These are phyloP conservation scores for Neonectria coccinea DNA, from an alignment of 2,329 filamentous ascomycete genomes.

Conservation along the genomic window DNA sequence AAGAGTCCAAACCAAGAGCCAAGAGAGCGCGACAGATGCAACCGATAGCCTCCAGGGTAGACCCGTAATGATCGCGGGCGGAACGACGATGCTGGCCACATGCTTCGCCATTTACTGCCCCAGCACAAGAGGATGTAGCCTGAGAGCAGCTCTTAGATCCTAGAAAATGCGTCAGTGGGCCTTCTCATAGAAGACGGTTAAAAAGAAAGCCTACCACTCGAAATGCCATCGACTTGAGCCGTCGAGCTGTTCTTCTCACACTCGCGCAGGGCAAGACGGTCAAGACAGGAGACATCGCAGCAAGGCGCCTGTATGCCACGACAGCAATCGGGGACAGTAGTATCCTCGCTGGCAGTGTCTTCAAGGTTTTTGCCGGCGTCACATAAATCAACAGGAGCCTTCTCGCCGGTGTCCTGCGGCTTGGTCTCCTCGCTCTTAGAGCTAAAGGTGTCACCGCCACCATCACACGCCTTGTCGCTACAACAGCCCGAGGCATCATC, in stretches of 20 bases:
- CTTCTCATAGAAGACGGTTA: too few relatives aligned
- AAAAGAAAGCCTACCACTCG: slow-evolving; percentile 4
- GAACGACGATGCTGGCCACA: slow-evolving; percentile 54
- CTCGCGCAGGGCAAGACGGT: slow-evolving; percentile 58
- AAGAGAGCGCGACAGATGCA: slow-evolving; percentile 66
- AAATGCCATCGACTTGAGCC: not conserved
- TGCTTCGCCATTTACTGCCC: slow-evolving; percentile 43
- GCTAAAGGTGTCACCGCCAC: not conserved
- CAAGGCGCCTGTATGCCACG: slow-evolving; percentile 55
- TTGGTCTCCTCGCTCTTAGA: not conserved
- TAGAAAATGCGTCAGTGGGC: slow-evolving; percentile 11
- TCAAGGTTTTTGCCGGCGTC: not conserved
- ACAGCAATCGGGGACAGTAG: slow-evolving; percentile 52
- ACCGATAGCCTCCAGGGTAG: slow-evolving; percentile 60
- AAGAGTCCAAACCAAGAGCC: slow-evolving; percentile 63
- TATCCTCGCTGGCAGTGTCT: not conserved
- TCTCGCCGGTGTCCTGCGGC: not conserved
- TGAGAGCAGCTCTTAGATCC: not conserved
- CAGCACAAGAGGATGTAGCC: slow-evolving; percentile 27
- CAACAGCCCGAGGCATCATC: slow-evolving; percentile 13
- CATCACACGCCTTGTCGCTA: slow-evolving; percentile 26
- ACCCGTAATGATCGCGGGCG: slow-evolving; percentile 54
- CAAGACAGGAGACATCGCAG: slow-evolving; percentile 57
- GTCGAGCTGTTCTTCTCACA: slow-evolving; percentile 43
- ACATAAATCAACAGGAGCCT: slow-evolving; percentile 10